phyloP scores from a whole-genome alignment of 202 grass and related monocot genomes.

The Panicum virgatum region DNA sequence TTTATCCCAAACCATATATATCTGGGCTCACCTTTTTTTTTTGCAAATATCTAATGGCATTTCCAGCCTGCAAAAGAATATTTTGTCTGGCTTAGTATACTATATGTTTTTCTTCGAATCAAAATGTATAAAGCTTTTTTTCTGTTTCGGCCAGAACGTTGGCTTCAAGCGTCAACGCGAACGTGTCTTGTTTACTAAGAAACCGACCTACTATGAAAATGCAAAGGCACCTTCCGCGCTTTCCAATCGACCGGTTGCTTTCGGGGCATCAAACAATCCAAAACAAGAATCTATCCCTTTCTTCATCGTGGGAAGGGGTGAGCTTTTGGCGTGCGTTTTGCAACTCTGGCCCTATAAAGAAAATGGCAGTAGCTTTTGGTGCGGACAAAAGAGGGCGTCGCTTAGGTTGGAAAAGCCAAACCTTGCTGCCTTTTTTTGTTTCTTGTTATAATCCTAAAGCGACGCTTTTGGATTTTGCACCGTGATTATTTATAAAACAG shows the following conservation, averaged over 20 bases:
- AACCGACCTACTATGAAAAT: slow-evolving; percentile 28
- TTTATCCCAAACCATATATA: not conserved
- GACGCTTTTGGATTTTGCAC: slow-evolving; percentile 17
- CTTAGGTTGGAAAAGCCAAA: slow-evolving; percentile 48
- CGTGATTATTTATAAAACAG: not conserved
- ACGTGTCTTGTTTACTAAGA: slow-evolving; percentile 42
- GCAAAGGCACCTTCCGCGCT: slow-evolving; percentile 35
- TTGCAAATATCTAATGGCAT: not conserved
- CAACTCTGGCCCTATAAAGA: slow-evolving; percentile 12
- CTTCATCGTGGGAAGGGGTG: slow-evolving; percentile 33
- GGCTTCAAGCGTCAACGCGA: slow-evolving; percentile 31
- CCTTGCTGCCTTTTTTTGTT: not conserved
- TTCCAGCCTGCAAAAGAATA: not conserved
- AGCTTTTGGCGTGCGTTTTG: slow-evolving; percentile 35
- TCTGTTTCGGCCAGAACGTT: not conserved
- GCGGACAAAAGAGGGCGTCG: slow-evolving; percentile 36
- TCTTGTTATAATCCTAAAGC: slow-evolving; percentile 23
- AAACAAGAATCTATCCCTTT: slow-evolving; percentile 35
- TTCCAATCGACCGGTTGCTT: slow-evolving; percentile 28
- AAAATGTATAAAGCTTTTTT: not conserved
- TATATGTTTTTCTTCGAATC: not conserved
- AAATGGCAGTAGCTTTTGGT: slow-evolving; percentile 2
- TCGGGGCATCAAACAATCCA: slow-evolving; percentile 29
- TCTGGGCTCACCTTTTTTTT: not conserved
- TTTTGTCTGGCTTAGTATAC: not conserved